Percentiles rank a stretch among this genome's conserved stretches.
Conservation (phyloP, 2,329 filamentous ascomycete species). For the Phoma sp. region DNA sequence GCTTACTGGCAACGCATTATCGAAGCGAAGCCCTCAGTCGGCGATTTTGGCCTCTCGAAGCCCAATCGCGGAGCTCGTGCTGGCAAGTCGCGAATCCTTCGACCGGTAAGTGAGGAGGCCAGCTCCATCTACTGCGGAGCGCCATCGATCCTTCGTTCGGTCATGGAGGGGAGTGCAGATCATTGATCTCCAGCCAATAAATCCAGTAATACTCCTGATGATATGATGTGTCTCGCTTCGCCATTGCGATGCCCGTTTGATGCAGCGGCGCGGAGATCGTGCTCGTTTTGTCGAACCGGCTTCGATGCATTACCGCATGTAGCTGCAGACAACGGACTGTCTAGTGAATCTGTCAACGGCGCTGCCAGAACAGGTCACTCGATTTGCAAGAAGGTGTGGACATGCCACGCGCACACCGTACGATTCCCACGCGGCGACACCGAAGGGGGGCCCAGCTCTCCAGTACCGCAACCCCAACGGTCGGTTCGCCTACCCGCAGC, state of each 20-base stretch:
- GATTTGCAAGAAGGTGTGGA: background rate
- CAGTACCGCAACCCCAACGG: conserved; percentile 5
- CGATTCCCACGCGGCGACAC: conserved; percentile 10
- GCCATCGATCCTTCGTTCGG: background rate
- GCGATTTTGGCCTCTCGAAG: no score
- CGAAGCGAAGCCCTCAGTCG: no score
- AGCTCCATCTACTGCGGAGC: background rate
- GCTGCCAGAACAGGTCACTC: conserved; percentile 4
- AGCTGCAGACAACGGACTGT: background rate
- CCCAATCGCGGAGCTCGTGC: background rate
- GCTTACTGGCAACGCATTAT: no score
- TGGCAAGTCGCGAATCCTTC: background rate
- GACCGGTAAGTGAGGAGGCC: background rate
- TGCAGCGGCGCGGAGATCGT: background rate
- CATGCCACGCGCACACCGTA: conserved; percentile 10
- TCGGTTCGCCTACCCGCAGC: conserved; percentile 3
- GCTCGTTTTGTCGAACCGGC: background rate
- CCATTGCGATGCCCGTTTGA: background rate
- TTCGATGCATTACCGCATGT: background rate
- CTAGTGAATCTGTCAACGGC: conserved; percentile 1
- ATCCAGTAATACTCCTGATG: background rate
- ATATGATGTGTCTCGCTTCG: background rate
- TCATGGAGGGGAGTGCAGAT: no score
- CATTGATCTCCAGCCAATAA: no score
- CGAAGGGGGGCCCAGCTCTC: conserved; percentile 4